These are phyloP conservation scores for Ascochyta rabiei DNA, from an alignment of 2,329 filamentous ascomycete genomes.

Conservation along the genomic window DNA sequence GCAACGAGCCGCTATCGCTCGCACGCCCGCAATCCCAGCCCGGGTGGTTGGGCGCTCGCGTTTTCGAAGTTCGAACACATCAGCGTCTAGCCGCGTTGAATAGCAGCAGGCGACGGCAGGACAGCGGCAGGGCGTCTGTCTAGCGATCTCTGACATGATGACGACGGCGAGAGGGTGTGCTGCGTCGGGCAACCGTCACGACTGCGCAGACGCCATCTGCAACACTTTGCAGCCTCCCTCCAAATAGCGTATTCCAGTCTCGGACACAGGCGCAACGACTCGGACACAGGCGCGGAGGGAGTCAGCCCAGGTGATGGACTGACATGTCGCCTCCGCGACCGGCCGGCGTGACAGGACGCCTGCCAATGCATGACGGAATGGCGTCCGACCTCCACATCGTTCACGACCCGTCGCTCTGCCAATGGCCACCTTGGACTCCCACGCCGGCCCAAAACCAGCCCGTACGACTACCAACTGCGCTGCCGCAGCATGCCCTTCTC, in stretches of 20 bases:
- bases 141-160: not conserved
- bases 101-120: constrained; percentile 2
- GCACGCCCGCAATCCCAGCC: not conserved
- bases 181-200: not conserved
- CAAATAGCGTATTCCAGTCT: constrained; percentile 3
- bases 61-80: not conserved
- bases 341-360: constrained; percentile 7
- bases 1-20: constrained; percentile 3
- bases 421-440: constrained; percentile 21
- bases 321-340: constrained; percentile 11
- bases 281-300: constrained; percentile 3
- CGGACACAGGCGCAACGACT: constrained; percentile 5
- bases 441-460: constrained; percentile 19
- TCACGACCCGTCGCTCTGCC: constrained; percentile 17
- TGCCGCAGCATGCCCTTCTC: constrained; percentile 23
- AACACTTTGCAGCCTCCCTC: not conserved
- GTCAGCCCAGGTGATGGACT: constrained; percentile 9
- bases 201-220: not conserved
- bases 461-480: constrained; percentile 17
- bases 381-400: constrained; percentile 28
- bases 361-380: constrained; percentile 20
- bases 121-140: constrained; percentile 11
- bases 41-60: constrained; percentile 2
- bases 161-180: not conserved
- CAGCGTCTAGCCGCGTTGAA: constrained; percentile 11